Conservation (phyloP, 441 rosid genomes). For the Corymbia citriodora region DNA sequence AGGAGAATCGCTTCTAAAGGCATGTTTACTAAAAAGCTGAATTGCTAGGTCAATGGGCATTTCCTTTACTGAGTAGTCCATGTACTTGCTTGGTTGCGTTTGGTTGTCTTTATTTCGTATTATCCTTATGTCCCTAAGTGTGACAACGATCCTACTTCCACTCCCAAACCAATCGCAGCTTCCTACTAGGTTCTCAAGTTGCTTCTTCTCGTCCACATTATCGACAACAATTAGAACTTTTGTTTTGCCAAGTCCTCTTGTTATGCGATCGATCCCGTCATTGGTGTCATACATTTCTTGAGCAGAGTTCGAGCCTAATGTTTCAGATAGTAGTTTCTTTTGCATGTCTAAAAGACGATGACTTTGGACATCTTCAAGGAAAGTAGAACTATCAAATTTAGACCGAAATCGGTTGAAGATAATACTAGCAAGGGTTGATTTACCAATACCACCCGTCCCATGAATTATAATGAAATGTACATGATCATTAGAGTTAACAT, state of each 20-base stretch:
- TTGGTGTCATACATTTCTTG: background rate
- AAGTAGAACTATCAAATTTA: background rate
- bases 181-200: background rate
- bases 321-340: background rate
- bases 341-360: background rate
- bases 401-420: background rate
- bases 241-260: background rate
- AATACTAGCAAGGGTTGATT: background rate
- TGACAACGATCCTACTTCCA: background rate
- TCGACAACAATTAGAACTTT: background rate
- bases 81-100: background rate
- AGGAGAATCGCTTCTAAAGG: background rate
- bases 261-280: background rate
- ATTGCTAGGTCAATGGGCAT: rapidly evolving
- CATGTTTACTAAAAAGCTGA: background rate
- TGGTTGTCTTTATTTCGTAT: background rate
- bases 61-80: background rate
- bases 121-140: background rate
- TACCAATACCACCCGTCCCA: background rate
- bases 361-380: background rate
- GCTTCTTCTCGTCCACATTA: background rate
- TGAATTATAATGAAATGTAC: background rate
- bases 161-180: background rate
- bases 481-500: background rate
- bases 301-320: background rate